phyloP scores from a whole-genome alignment of 1,284 basidiomycete genomes.

The Rhodofomes roseus region DNA sequence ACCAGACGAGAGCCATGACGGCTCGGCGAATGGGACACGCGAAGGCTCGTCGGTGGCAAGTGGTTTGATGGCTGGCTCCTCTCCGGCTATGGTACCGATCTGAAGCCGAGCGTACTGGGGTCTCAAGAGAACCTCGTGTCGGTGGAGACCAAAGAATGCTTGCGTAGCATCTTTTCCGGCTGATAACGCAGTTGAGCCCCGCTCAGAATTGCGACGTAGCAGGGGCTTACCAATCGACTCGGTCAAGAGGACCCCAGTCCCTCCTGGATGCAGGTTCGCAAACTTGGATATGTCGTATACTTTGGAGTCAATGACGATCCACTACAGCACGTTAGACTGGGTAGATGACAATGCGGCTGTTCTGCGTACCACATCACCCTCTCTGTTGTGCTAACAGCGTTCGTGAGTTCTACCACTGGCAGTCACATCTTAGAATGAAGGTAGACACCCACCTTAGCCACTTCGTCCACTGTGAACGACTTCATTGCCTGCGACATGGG shows the following conservation, averaged over 20 bases:
- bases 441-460: slow-evolving; percentile 19
- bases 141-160: slow-evolving; percentile 88
- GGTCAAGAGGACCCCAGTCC: slow-evolving; percentile 49
- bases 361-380: slow-evolving; percentile 7
- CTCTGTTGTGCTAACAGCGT: slow-evolving; percentile 7
- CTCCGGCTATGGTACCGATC: slow-evolving; percentile 74
- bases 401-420: not conserved
- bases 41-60: slow-evolving; percentile 66
- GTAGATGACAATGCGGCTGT: not conserved
- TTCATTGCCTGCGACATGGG: not conserved
- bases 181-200: slow-evolving; percentile 11
- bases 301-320: slow-evolving; percentile 80
- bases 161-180: slow-evolving; percentile 85
- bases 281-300: slow-evolving; percentile 84
- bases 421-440: not conserved
- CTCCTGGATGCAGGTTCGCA: slow-evolving; percentile 79
- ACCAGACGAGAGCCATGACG: slow-evolving; percentile 81
- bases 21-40: slow-evolving; percentile 85
- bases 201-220: not conserved
- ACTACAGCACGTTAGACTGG: slow-evolving; percentile 48
- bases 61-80: slow-evolving; percentile 56
- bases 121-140: slow-evolving; percentile 80
- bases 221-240: slow-evolving; percentile 5
- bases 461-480: slow-evolving; percentile 39
- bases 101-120: slow-evolving; percentile 82